Conservation (phyloP, 2,329 filamentous ascomycete genomes). For the Phialemoniopsis sp. region DNA sequence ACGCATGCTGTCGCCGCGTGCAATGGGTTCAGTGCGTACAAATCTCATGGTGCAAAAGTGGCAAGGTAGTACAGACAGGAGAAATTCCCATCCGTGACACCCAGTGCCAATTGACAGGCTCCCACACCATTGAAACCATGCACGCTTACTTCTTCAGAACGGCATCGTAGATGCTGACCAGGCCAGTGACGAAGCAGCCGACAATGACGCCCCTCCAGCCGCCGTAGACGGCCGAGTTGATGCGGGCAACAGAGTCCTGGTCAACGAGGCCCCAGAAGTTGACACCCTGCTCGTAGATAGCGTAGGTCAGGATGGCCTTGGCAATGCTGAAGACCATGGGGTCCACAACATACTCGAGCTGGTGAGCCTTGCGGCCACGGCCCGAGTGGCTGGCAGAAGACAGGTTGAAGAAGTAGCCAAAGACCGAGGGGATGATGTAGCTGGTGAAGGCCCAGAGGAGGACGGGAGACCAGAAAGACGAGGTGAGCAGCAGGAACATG, state of each 20-base stretch:
- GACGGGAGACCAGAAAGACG: slow-evolving; percentile 79
- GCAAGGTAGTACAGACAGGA: not conserved
- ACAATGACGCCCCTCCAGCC: slow-evolving; percentile 68
- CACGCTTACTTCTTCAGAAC: slow-evolving; percentile 60
- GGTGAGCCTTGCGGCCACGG: slow-evolving; percentile 33
- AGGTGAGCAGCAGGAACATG: slow-evolving; percentile 71
- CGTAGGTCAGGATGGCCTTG: slow-evolving; percentile 77
- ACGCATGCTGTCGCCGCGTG: not conserved
- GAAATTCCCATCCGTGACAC: not conserved
- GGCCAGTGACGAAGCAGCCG: slow-evolving; percentile 61
- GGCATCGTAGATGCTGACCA: slow-evolving; percentile 74
- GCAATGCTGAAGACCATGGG: slow-evolving; percentile 86
- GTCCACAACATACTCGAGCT: slow-evolving; percentile 62
- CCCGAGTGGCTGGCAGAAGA: slow-evolving; percentile 43
- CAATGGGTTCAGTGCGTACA: not conserved
- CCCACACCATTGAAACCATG: not conserved
- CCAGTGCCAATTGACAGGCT: not conserved
- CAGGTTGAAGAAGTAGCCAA: slow-evolving; percentile 90
- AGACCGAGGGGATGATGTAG: slow-evolving; percentile 62
- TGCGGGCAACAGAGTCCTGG: slow-evolving; percentile 53
- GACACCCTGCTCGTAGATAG: slow-evolving; percentile 69
- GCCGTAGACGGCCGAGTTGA: slow-evolving; percentile 65
- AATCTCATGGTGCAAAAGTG: not conserved
- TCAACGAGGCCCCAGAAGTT: slow-evolving; percentile 60
- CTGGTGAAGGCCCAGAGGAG: slow-evolving; percentile 73